These are phyloP conservation scores for Diospyros kaki DNA, from an alignment of 148 eudicot species.

Conservation along the genomic window DNA sequence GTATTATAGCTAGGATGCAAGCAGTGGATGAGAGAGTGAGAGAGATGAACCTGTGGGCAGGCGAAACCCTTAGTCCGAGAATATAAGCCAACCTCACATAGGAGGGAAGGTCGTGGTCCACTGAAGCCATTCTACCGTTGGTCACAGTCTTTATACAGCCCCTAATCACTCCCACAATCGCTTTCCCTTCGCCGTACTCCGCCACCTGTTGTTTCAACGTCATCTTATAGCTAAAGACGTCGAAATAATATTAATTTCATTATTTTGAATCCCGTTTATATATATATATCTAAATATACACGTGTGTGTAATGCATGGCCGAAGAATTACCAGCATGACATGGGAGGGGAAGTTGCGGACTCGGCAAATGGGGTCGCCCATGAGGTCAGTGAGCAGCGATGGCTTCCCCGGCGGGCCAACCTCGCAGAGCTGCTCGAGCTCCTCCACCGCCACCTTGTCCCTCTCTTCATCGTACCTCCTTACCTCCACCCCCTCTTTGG, in stretches of 20 bases:
- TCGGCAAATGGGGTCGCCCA: constrained; percentile 73
- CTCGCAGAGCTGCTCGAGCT: constrained; percentile 66
- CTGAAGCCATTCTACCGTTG: constrained; percentile 30
- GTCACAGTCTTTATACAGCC: constrained; percentile 68
- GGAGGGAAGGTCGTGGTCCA: constrained; percentile 19
- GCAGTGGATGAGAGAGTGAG: constrained; percentile 5
- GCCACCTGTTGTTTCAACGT: constrained; percentile 41
- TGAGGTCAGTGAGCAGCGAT: constrained; percentile 57
- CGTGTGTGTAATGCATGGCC: background rate
- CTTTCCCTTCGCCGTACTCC: constrained; percentile 39
- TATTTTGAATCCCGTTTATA: background rate
- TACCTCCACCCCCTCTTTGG: constrained; percentile 26
- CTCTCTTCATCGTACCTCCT: constrained; percentile 52
- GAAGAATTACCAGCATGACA: constrained; percentile 58
- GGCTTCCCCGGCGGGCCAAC: constrained; percentile 55
- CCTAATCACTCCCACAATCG: constrained; percentile 70
- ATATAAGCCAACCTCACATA: constrained; percentile 74
- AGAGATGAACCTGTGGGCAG: constrained; percentile 55
- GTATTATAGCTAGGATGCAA: too few species aligned
- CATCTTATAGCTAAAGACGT: too few species aligned
- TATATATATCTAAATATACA: background rate
- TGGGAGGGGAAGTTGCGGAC: constrained; percentile 44
- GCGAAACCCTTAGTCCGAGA: constrained; percentile 72
- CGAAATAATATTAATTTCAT: background rate
- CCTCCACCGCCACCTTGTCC: constrained; percentile 53